Evolutionary conservation across 495 filamentous ascomycete genomes (phyloP).

Genomic region (Podospora pseudocomata): DNA sequence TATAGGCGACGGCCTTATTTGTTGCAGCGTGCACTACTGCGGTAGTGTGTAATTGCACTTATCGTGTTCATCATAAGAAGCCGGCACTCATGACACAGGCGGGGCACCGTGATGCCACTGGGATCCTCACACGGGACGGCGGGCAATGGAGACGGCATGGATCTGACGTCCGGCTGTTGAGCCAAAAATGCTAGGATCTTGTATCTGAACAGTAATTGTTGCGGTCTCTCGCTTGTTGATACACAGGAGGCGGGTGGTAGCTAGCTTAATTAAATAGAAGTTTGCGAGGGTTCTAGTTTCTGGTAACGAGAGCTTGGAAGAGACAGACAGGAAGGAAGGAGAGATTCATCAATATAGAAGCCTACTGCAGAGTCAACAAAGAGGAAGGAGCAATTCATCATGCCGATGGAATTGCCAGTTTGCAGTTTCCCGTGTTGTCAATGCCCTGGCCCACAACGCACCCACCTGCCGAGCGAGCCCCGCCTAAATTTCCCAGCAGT

Average conservation of each 20-base stretch:
- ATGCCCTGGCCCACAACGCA: slow-evolving; percentile 11
- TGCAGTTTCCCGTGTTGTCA: slow-evolving; percentile 22
- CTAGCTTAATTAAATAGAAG: too few species aligned
- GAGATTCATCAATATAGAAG: background rate
- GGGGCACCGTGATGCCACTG: background rate
- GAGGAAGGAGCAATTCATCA: slow-evolving; percentile 18
- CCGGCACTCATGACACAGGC: background rate
- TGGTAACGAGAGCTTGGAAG: background rate
- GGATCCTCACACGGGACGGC: background rate
- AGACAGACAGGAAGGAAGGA: background rate
- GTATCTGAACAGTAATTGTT: too few species aligned
- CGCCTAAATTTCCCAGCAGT: slow-evolving; percentile 24
- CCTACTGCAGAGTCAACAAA: background rate
- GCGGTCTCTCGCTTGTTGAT: background rate
- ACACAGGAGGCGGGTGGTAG: too few species aligned
- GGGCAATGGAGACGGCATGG: background rate
- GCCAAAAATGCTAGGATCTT: background rate
- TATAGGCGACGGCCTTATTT: slow-evolving; percentile 3
- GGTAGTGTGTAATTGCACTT: background rate
- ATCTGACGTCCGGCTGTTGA: background rate
- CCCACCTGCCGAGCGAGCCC: slow-evolving; percentile 20
- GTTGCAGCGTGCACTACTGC: background rate
- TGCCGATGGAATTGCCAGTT: slow-evolving; percentile 19
- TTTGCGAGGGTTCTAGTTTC: too few species aligned
- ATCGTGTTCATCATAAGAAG: background rate